Evolutionary conservation across 352 stramenopile species (phyloP), one percentile per base, ranked within the genome.

Genomic region (Phytophthora pisi): DNA sequence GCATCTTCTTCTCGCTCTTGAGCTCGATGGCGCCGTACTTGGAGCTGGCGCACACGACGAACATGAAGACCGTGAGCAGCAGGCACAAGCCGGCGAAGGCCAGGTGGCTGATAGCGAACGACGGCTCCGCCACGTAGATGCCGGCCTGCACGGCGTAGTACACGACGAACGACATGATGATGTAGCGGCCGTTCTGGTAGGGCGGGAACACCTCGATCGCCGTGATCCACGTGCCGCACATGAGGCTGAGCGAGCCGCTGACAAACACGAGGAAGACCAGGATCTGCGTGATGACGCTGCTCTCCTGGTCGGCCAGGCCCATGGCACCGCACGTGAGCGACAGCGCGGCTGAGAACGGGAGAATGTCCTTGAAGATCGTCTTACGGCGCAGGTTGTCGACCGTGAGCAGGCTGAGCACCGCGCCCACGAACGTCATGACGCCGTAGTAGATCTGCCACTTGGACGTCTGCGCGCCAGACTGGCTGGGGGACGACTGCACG

Each of bases 311-410:
- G 23, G 79, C 75, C n/a, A 74, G 78, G 15, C 80, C 77, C 8
- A 95, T 36, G 7, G 78, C 84, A 9, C 87, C 84, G 52, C 85
- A 92, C 0, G 75, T 82, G 23, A 84, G 57, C 30, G 87, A 84
- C 15, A 96, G 66, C 1, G 71, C 67, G 7, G 77, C 82, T 20
- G 77, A 79, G 57, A 96, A 82, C 15, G 89, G 88, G 42, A 96
- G 53, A 49, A 95, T 86, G 50, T 95, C 89, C 67, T 96, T 96
- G 66, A 93, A 90, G 24, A 96, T 90, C 9, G 89, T 96, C 72
- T 96, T 96, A 64, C 89, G 86, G n/a, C 86, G 86, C 40, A 96
- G 63, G 50, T 84, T 94, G 61, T 96, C 89, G 10, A 96, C 85
- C 2, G 80, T 94, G 36, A 95, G 72, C 50, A 94, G 40, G 38